Base-by-base conservation (phyloP, 129 eudicot species). In the Mikania micrantha region DNA sequence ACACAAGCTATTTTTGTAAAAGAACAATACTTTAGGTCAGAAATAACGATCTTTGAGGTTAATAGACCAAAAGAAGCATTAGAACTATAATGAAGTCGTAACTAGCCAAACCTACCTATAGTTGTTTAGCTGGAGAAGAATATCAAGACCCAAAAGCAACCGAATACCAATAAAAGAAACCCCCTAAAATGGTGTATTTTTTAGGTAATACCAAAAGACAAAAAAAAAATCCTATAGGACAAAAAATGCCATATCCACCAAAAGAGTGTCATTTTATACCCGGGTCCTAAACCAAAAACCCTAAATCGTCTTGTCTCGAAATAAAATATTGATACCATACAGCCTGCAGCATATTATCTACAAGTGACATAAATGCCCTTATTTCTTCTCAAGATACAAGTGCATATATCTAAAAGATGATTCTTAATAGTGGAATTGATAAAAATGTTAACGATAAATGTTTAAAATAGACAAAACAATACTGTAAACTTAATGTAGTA, bases 61-160 rank as follows among this genome's bases (percentile, higher is more conserved):
- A 27, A 42, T 52, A 64, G 39, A 10, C 61, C 25, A 22, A 56
- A 11, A 13, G 34, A 56, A 56, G 27, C 19, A 56, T 25, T 56
- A 56, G 38, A 27, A 20, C 62, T 27, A 56, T 27, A 41, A 32
- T 20, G 49, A 57, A 53, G 48, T 68, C 67, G 52, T 44, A 41
- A 64, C 59, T 72, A 69, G 60, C 44, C 63, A 73, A 47, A 62
- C 65, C 2, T 16, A 86, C 99, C 99, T 93, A 66, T 78, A 93
- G 83, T 77, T 64, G 61, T 93, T 93, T 59, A 93, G 81, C 76
- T 88, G 99, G 48, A 93, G 90, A 60, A 93, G 99, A 54, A 93
- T 89, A 59, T 92, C 96, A 77, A 93, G 88, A 61, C 99, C 99
- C 81, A 89, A 83, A 63, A 81, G 80, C 79, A 93, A 78, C 67